phyloP scores from a whole-genome alignment of 1,284 basidiomycete species.

The Phellopilus nigrolimitatus region DNA sequence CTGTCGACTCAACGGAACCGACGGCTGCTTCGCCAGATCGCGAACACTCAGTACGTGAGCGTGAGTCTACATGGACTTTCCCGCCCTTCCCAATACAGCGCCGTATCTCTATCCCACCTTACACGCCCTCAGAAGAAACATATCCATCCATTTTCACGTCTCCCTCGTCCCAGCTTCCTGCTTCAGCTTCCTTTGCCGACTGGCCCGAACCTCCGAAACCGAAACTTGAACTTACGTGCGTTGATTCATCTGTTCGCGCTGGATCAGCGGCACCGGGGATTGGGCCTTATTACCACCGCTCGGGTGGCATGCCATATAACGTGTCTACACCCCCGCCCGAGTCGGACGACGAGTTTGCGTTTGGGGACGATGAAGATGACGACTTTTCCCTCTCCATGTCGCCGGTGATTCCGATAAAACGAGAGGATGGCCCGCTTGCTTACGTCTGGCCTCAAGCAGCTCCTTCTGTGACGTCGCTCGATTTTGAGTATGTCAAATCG shows the following conservation, averaged over 20 bases:
- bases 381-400: slow-evolving; percentile 26
- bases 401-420: slow-evolving; percentile 1
- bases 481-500: slow-evolving; percentile 45
- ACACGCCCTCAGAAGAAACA: slow-evolving; percentile 36
- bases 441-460: slow-evolving; percentile 16
- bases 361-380: slow-evolving; percentile 25
- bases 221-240: slow-evolving; percentile 10
- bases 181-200: slow-evolving; percentile 1
- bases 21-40: neutral
- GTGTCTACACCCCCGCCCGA: slow-evolving; percentile 59
- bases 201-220: slow-evolving; percentile 9
- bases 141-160: slow-evolving; percentile 10
- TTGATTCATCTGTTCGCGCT: neutral
- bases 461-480: slow-evolving; percentile 14
- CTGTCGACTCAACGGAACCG: slow-evolving; percentile 20
- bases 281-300: slow-evolving; percentile 3
- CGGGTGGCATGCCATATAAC: slow-evolving; percentile 34
- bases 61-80: slow-evolving; percentile 27
- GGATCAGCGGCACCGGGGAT: neutral
- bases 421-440: slow-evolving; percentile 9
- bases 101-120: slow-evolving; percentile 49
- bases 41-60: neutral
- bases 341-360: slow-evolving; percentile 48
- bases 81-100: slow-evolving; percentile 35
- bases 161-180: neutral